Base-by-base conservation (phyloP, 2,329 filamentous ascomycete species). In the Dactylellina parvicollis region DNA sequence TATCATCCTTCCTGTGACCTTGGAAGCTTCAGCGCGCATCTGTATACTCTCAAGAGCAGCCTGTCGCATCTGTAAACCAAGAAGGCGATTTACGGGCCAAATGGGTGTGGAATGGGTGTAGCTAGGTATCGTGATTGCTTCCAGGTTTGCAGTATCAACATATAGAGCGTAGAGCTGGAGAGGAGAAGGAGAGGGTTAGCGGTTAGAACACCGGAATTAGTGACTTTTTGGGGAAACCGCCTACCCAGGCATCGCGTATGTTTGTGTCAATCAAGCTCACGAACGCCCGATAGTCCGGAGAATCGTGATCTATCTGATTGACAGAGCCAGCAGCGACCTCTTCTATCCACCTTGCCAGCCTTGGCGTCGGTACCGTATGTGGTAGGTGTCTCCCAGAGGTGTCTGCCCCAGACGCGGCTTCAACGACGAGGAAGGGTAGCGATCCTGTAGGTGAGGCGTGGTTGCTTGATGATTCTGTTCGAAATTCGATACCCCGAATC, bases 361-460 rank as follows among this genome's bases (percentile, higher is more conserved):
- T 90, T 76, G 83, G 86, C 1, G 89, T 87, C 0, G 87, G 81
- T 2, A 93, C 81, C 1, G 86, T 85, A 73, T 77, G 42, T 1
- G 47, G 10, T 20, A 38, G 55, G 46, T 61, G 44, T 54, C 59
- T 59, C 12, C 16, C 50, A 10, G 54, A 38, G 26, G 16, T 3
- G 12, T 12, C 9, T 38, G 34, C 12, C 20, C 9, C 14, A 5
- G 14, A 16, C 10, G 55, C n/a, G 3, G 16, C 12, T 22, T 54
- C 47, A 34, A 47, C 89, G 7, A 94, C 85, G 44, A 99, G 85
- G 81, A 96, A 98, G 0, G 95, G 95, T 12, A 98, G 85, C n/a
- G 89, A 85, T 67, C 94, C 93, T 20, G 89, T 90, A 0, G 94
- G 94, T 1, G 93, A 96, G 56, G 94, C 92, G 83, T 98, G 95